phyloP scores from a whole-genome alignment of 208 protist species.

The Porcisia deanei region DNA sequence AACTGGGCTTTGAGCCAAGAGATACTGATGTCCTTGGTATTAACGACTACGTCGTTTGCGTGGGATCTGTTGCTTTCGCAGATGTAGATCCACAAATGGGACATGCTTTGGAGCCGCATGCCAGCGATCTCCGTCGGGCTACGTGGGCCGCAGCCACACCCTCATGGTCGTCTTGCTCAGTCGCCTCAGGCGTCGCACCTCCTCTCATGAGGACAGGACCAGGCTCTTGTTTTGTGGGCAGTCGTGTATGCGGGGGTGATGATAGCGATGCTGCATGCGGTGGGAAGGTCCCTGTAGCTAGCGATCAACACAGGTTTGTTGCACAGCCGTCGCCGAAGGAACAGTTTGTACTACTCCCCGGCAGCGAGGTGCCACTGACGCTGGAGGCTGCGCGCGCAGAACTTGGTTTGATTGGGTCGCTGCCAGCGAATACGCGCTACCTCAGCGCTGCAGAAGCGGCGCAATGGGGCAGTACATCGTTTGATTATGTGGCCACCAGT shows the following conservation, averaged over 20 bases:
- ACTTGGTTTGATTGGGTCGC: conserved; percentile 20
- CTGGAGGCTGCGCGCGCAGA: conserved; percentile 13
- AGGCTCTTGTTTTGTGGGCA: background rate
- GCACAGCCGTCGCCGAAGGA: background rate
- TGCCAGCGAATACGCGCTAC: conserved; percentile 24
- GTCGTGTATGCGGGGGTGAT: background rate
- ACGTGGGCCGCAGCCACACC: conserved; percentile 19
- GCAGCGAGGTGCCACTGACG: conserved; percentile 18
- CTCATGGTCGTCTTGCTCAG: background rate
- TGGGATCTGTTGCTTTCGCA: conserved; percentile 46
- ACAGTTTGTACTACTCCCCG: conserved; percentile 22
- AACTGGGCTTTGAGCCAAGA: background rate
- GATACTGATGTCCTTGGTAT: conserved; percentile 13
- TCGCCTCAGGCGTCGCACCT: background rate
- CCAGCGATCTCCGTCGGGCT: conserved; percentile 13
- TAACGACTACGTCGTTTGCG: conserved; percentile 63
- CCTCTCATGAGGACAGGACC: background rate
- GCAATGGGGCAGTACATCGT: background rate
- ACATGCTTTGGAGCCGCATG: conserved; percentile 12
- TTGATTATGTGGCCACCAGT: background rate
- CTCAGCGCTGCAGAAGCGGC: conserved; percentile 16
- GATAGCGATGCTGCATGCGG: too few relatives aligned
- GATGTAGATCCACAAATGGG: conserved; percentile 33
- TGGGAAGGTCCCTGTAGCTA: background rate
- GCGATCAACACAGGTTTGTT: too few relatives aligned